phyloP scores from a whole-genome alignment of 352 stramenopile genomes.

The Phytophthora tubulina region DNA sequence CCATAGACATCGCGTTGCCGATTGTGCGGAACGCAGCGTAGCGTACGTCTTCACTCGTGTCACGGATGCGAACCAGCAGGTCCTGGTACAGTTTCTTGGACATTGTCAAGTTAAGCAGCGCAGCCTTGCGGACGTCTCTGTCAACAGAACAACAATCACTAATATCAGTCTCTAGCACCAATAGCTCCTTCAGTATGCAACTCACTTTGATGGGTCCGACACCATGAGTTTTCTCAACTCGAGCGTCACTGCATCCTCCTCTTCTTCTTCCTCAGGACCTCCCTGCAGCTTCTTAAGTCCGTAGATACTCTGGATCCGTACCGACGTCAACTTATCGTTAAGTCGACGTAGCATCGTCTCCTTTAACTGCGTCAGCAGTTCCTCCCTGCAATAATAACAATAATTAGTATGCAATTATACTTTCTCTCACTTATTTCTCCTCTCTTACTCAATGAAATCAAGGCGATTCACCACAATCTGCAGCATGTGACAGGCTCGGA shows the following conservation, averaged over 20 bases:
- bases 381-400: conserved; percentile 39
- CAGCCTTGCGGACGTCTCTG: conserved; percentile 78
- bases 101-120: conserved; percentile 61
- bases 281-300: conserved; percentile 71
- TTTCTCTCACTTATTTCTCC: not conserved
- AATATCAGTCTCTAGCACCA: not conserved
- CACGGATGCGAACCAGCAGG: conserved; percentile 80
- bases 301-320: conserved; percentile 71
- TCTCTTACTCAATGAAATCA: conserved; percentile 60
- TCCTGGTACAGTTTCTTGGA: conserved; percentile 56
- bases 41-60: conserved; percentile 76
- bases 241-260: conserved; percentile 52
- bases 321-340: conserved; percentile 67
- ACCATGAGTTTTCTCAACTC: conserved; percentile 71
- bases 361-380: conserved; percentile 47
- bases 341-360: conserved; percentile 59
- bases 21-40: conserved; percentile 68
- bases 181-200: conserved; percentile 1
- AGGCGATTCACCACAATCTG: conserved; percentile 67
- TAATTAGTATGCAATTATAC: not conserved
- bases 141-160: not conserved
- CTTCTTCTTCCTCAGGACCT: conserved; percentile 38
- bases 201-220: conserved; percentile 78
- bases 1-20: conserved; percentile 50
- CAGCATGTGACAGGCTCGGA: conserved; percentile 71